A percentile compares a stretch with the other conserved stretches of the same genome.
phyloP scores from a whole-genome alignment of 1,284 basidiomycete genomes.

The Takashimella koratensis region DNA sequence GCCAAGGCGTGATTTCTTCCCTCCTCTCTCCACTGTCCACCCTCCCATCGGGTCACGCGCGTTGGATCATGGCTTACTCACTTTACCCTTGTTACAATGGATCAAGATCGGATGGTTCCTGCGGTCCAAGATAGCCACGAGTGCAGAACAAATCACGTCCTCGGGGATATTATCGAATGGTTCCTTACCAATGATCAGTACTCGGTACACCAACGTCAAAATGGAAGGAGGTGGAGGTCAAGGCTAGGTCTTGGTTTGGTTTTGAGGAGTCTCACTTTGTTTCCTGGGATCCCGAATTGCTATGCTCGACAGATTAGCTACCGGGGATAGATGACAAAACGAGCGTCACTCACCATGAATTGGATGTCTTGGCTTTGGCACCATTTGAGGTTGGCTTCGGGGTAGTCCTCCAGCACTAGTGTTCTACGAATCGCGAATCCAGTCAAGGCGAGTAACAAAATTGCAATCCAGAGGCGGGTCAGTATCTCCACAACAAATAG shows the following conservation, averaged over 20 bases:
- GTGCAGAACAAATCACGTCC: constrained; percentile 55
- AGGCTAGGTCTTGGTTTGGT: too few relatives aligned
- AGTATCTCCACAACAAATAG: not conserved
- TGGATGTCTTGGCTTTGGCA: constrained; percentile 46
- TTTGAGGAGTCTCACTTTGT: constrained; percentile 47
- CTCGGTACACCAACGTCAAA: not conserved
- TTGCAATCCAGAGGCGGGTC: too few relatives aligned
- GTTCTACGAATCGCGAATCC: constrained; percentile 40
- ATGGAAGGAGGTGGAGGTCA: not conserved
- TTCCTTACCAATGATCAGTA: too few relatives aligned
- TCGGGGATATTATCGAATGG: constrained; percentile 55
- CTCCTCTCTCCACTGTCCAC: too few relatives aligned
- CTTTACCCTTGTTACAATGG: constrained; percentile 60
- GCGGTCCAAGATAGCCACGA: constrained; percentile 54
- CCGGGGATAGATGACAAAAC: not conserved
- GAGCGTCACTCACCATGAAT: constrained; percentile 36
- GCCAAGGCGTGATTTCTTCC: too few relatives aligned
- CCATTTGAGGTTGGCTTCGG: constrained; percentile 53
- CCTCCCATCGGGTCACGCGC: too few relatives aligned
- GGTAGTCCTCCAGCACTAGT: constrained; percentile 56
- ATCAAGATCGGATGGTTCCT: constrained; percentile 57
- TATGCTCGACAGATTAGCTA: constrained; percentile 12
- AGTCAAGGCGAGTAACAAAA: not conserved
- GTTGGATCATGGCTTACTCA: constrained; percentile 17
- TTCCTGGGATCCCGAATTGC: constrained; percentile 58